Percentiles rank a stretch among this genome's conserved stretches.
phyloP scores from a whole-genome alignment of 352 stramenopile genomes.

The Nothophytophthora sp. region DNA sequence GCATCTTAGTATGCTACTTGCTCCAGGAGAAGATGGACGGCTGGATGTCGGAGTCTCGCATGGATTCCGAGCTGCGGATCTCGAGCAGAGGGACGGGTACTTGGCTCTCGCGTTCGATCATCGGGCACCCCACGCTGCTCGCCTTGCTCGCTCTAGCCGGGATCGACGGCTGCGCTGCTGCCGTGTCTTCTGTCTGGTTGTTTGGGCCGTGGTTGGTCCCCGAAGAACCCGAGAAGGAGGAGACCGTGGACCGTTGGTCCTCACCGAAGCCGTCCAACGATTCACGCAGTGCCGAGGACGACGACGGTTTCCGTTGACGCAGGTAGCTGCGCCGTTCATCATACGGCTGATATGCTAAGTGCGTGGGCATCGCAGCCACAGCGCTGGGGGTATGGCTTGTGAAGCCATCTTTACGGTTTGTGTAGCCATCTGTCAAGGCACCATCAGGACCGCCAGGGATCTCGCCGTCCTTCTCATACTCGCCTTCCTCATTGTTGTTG shows the following conservation, averaged over 20 bases:
- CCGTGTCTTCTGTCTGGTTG: background rate
- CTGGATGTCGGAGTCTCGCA: background rate
- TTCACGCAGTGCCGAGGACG: constrained; percentile 2
- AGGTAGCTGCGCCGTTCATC: constrained; percentile 23
- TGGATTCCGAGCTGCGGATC: constrained; percentile 25
- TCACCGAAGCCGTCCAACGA: constrained; percentile 12
- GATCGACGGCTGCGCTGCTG: too few relatives aligned
- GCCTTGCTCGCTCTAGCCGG: background rate
- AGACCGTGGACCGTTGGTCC: constrained; percentile 12
- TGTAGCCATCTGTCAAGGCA: background rate
- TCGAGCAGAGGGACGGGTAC: constrained; percentile 35
- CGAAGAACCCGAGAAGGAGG: constrained; percentile 10
- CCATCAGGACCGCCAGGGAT: background rate
- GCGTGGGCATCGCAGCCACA: background rate
- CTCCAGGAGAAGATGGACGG: constrained; percentile 15
- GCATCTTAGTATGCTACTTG: constrained; percentile 1
- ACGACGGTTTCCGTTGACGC: constrained; percentile 19
- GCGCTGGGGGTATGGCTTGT: too few relatives aligned
- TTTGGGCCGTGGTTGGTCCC: background rate
- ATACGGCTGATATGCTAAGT: constrained; percentile 5
- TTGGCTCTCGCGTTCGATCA: constrained; percentile 44
- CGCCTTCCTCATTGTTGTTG: constrained; percentile 5
- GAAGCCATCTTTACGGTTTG: too few relatives aligned
- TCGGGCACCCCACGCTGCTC: constrained; percentile 31
- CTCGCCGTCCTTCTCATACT: constrained; percentile 2